Evolutionary conservation across 2,329 filamentous ascomycete genomes (phyloP), one percentile per base, ranked within the genome.

Genomic region (Sporothrix mexicana): DNA sequence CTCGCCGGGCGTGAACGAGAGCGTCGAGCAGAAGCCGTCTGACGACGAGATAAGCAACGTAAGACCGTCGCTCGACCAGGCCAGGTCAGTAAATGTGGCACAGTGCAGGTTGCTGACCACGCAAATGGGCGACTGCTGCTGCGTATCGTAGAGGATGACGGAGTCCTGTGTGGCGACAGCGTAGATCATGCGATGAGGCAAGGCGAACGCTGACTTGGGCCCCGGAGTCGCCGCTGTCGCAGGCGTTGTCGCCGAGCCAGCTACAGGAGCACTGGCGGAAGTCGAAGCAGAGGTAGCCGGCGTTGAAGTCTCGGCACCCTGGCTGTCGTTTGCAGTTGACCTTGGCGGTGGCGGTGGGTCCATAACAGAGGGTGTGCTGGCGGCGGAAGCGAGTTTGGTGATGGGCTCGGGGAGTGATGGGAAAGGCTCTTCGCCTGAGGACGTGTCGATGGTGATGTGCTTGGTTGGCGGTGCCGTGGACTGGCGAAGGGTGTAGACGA

Each of bases 21-120:
- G 85, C 0, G 93, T 92, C 0, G 96, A 99, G 81, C 96, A 99
- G 84, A 98, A 99, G 0, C 96, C 96, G 81, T 99, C 96, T 0
- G 96, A 98, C 0, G 96, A 99, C n/a, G 76, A 76, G 66, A 78
- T 77, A 20, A 78, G 74, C 41, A 78, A 71, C 12, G 85, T 87
- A 8, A 81, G 77, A 55, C 85, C 85, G 73, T 87, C 85, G 64
- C 79, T 84, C 51, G 85, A 84, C 96, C 96, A 99, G 47, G 94
- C 92, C 73, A 99, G 84, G 80, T 99, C 96, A 0, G 96, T 99
- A 79, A 99, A 99, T 0, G 96, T 98, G 4, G 96, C 95, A 81
- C 95, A 97, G 81, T 99, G 96, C 76, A 99, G 83, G 79, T 99
- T 99, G 87, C 94, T 98, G 67, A 99, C 95, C 53, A 98, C 88